These are phyloP conservation scores for Globisporangium lucens DNA, from an alignment of 352 stramenopile species.

Conservation along the genomic window DNA sequence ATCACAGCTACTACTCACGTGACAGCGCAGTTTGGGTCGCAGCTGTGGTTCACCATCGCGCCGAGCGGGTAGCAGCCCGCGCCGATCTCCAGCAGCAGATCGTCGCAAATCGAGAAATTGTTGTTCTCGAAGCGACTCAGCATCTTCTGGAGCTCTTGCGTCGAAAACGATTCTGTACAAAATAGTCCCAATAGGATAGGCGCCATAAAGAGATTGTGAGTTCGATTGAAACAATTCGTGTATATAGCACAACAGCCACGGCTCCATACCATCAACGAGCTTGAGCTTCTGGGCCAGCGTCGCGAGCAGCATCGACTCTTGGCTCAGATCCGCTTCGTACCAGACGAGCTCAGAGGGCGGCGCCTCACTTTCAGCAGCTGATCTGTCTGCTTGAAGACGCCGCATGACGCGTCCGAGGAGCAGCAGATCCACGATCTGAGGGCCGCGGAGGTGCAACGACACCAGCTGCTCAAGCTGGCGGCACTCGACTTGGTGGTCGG, in stretches of 20 bases:
- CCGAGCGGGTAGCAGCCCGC: conserved; percentile 60
- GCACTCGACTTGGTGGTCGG: conserved; percentile 65
- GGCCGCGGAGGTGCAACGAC: conserved; percentile 27
- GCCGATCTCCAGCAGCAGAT: conserved; percentile 48
- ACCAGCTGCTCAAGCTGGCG: conserved; percentile 37
- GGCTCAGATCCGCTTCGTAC: conserved; percentile 46
- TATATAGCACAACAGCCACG: not conserved
- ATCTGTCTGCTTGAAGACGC: conserved; percentile 4
- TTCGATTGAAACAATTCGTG: not conserved
- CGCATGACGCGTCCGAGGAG: conserved; percentile 53
- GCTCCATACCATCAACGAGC: conserved; percentile 33
- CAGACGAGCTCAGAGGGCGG: conserved; percentile 43
- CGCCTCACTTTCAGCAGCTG: not conserved
- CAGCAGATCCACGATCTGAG: conserved; percentile 52
- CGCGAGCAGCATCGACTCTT: conserved; percentile 50
- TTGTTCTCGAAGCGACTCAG: conserved; percentile 74
- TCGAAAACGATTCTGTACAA: conserved; percentile 16
- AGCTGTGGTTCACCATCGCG: conserved; percentile 82
- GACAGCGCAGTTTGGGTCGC: conserved; percentile 57
- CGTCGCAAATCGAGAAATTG: conserved; percentile 78
- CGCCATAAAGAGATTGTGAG: not conserved
- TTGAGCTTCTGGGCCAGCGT: conserved; percentile 47
- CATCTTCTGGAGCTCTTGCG: conserved; percentile 52
- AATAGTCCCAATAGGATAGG: not conserved
- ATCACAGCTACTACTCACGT: conserved; percentile 37